Conservation (phyloP, 495 filamentous ascomycete species). For the Tuber borchii region DNA sequence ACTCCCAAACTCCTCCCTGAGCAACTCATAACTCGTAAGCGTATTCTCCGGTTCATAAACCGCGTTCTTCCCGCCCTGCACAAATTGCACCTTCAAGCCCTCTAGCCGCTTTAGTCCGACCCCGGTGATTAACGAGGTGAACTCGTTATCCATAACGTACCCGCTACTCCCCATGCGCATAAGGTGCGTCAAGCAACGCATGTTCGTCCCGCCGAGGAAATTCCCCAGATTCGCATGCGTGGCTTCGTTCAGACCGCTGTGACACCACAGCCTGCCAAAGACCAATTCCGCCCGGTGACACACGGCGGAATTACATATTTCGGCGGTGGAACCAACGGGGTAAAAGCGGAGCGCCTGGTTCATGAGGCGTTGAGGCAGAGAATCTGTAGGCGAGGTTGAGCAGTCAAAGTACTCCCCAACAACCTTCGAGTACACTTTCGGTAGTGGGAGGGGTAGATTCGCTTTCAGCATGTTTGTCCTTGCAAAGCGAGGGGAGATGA, state of each 20-base stretch:
- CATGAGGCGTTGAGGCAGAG: constrained; percentile 48
- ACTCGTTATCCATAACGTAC: constrained; percentile 50
- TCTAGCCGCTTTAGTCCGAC: constrained; percentile 50
- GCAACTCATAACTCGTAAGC: constrained; percentile 52
- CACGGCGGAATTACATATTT: constrained; percentile 57
- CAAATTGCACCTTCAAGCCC: constrained; percentile 54
- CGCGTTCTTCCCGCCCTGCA: constrained; percentile 55
- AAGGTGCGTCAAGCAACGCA: constrained; percentile 53
- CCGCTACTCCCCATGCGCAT: constrained; percentile 54
- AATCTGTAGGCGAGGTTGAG: constrained; percentile 47
- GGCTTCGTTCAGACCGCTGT: constrained; percentile 56
- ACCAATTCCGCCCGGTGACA: constrained; percentile 58
- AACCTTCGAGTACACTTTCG: constrained; percentile 47
- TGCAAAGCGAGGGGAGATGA: constrained; percentile 58
- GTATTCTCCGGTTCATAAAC: constrained; percentile 57
- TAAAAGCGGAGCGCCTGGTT: constrained; percentile 58
- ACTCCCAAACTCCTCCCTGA: constrained; percentile 52
- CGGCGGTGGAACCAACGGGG: constrained; percentile 49
- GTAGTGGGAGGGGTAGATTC: constrained; percentile 47
- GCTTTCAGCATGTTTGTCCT: constrained; percentile 57
- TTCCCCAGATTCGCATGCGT: constrained; percentile 58
- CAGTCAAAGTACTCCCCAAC: constrained; percentile 54
- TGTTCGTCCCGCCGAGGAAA: constrained; percentile 59
- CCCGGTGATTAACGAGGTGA: constrained; percentile 45
- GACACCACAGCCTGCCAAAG: constrained; percentile 60